A percentile compares a stretch with the other conserved stretches of the same genome.
Conservation (phyloP, 495 filamentous ascomycete genomes). For the Penicillium ucsense region DNA sequence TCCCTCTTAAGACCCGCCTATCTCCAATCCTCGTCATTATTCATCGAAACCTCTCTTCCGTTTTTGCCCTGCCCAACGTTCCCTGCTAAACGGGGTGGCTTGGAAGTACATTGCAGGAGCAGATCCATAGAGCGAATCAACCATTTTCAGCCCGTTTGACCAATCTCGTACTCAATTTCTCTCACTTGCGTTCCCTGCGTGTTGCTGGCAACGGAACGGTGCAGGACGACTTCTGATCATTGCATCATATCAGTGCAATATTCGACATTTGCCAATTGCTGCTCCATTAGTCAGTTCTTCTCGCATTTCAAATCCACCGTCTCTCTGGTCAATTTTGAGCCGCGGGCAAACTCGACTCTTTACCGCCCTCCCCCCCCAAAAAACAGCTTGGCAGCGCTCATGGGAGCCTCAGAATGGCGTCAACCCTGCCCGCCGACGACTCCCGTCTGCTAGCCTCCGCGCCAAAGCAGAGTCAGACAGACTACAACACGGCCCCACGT, state of each 20-base stretch:
- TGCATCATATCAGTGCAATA: too few species aligned
- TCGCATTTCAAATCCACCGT: too few species aligned
- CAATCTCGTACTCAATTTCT: too few species aligned
- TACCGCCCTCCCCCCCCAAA: conserved; percentile 6
- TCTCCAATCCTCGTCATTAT: neutral
- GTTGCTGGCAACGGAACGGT: too few species aligned
- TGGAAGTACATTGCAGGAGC: conserved; percentile 3
- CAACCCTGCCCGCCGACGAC: conserved; percentile 3
- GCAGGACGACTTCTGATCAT: too few species aligned
- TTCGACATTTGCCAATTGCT: too few species aligned
- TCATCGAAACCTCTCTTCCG: neutral
- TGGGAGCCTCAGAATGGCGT: neutral
- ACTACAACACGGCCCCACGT: too few species aligned
- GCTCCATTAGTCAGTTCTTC: too few species aligned
- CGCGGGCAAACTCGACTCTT: neutral
- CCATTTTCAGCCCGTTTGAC: too few species aligned
- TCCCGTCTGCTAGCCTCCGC: neutral
- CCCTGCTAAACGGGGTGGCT: neutral
- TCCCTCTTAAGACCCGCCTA: too few species aligned
- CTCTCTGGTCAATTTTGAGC: too few species aligned
- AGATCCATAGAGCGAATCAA: neutral
- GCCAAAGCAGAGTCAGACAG: neutral
- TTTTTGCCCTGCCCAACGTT: neutral
- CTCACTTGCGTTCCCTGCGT: too few species aligned
- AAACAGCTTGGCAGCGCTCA: neutral